Evolutionary conservation across 192 early-diverging fungal genomes (phyloP), one percentile per base, ranked within the genome.

Genomic region (Thamnidium elegans): DNA sequence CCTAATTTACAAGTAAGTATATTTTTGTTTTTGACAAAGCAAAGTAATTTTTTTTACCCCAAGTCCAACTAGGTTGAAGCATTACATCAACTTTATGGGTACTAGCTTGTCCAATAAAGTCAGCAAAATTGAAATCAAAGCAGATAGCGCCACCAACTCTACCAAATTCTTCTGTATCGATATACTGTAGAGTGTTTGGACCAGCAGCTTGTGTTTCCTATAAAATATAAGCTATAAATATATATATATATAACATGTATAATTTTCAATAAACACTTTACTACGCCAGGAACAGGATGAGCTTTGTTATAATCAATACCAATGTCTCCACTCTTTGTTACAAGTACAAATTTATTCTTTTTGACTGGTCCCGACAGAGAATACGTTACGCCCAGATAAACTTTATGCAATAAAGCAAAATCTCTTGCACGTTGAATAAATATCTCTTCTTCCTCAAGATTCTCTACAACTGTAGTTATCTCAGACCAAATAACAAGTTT

Each of bases 31-130:
- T 13, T 45, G 0, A 45, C n/a, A n/a, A n/a, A n/a, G n/a, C n/a
- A 15, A 45, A 9, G 14, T 3, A 17, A 56, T 17, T 21, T 20
- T 0, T 8, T 10, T 43, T 58, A 58, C 55, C 79, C 79, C 77
- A 81, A 1, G 74, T 81, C 68, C 77, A 72, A 53, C 71, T 76
- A 34, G 77, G 64, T 54, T 81, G 77, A n/a, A 81, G 67, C 58
- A 81, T 63, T 5, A 81, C 42, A 55, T 76, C 63, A n/a, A 79
- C 77, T 0, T 72, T 58, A 26, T 81, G 67, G 15, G 55, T 47
- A n/a, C 77, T 70, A 23, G 75, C 75, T 62, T 77, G 73, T 0
- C 67, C 63, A 21, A 82, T 69, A 48, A 79, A 63, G 20, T 73
- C 66, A 1, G 71, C 73, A 13, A 82, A 82, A 46, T 81, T 76